Conservation (phyloP, 2,329 filamentous ascomycete species). For the Akanthomyces dipterigenus region DNA sequence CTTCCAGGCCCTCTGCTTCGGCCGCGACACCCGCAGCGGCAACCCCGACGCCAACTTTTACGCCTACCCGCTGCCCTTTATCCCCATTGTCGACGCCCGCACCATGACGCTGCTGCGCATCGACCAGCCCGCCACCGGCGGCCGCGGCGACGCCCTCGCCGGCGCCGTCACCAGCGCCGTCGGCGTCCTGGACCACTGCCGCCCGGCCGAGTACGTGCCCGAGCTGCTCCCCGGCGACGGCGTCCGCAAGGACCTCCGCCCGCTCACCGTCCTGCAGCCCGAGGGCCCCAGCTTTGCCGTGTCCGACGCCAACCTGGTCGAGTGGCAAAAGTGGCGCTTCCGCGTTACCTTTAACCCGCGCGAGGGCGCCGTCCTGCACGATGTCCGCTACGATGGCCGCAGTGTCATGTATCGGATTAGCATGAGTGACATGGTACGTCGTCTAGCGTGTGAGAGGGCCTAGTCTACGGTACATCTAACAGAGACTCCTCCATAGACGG, state of each 20-base stretch:
- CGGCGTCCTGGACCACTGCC: constrained; percentile 24
- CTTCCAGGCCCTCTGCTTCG: constrained; percentile 30
- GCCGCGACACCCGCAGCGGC: constrained; percentile 22
- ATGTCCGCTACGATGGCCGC: constrained; percentile 59
- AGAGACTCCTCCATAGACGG: constrained; percentile 22
- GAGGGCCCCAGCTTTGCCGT: constrained; percentile 36
- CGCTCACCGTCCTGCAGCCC: constrained; percentile 41
- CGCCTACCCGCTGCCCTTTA: constrained; percentile 45
- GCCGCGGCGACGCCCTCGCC: constrained; percentile 20
- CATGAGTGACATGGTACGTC: constrained; percentile 57
- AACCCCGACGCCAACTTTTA: constrained; percentile 49
- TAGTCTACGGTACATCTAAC: background rate
- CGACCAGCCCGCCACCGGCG: constrained; percentile 28
- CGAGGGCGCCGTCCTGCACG: constrained; percentile 63
- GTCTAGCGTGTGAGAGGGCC: too few relatives aligned
- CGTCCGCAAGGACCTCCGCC: constrained; percentile 47
- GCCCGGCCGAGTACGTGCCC: constrained; percentile 32
- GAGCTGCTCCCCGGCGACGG: constrained; percentile 33
- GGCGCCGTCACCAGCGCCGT: constrained; percentile 14
- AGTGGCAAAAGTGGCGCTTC: constrained; percentile 63
- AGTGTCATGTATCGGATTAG: constrained; percentile 60
- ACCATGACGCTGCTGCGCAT: constrained; percentile 27
- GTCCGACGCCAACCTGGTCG: constrained; percentile 32
- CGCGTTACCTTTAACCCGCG: constrained; percentile 62
- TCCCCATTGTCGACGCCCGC: constrained; percentile 33